Conservation (phyloP, 2,329 filamentous ascomycete species). For the Biscogniauxia sp. region DNA sequence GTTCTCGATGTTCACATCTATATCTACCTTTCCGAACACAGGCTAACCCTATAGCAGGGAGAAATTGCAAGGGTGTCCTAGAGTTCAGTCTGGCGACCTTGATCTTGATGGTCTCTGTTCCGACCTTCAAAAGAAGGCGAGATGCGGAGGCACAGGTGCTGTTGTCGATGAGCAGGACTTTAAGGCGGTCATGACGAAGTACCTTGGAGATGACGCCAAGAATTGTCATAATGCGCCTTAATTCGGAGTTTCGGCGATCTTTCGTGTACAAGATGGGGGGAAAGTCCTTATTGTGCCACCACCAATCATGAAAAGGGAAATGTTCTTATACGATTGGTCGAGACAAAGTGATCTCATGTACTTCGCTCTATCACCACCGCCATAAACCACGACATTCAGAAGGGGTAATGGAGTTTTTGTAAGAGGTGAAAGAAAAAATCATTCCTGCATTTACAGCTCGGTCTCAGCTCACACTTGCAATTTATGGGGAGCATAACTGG, state of each 20-base stretch:
- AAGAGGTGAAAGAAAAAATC: not conserved
- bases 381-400: not conserved
- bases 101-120: constrained; percentile 91
- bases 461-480: not conserved
- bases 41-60: constrained; percentile 65
- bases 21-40: not conserved
- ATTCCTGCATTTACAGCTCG: not conserved
- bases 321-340: not conserved
- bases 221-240: not conserved
- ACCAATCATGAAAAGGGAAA: not conserved
- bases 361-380: not conserved
- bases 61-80: constrained; percentile 80
- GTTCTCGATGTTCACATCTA: constrained; percentile 3
- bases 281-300: constrained; percentile 9
- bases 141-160: constrained; percentile 86
- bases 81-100: constrained; percentile 85
- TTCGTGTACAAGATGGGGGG: not conserved
- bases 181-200: constrained; percentile 70
- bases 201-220: constrained; percentile 40
- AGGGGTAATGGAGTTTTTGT: not conserved
- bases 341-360: not conserved
- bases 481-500: not conserved
- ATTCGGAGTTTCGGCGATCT: not conserved
- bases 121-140: constrained; percentile 91
- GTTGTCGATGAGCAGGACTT: constrained; percentile 89